A percentile compares a stretch with the other conserved stretches of the same genome.
phyloP scores from a whole-genome alignment of 202 grass and related monocot genomes.

The Schoenoplectus triqueter region DNA sequence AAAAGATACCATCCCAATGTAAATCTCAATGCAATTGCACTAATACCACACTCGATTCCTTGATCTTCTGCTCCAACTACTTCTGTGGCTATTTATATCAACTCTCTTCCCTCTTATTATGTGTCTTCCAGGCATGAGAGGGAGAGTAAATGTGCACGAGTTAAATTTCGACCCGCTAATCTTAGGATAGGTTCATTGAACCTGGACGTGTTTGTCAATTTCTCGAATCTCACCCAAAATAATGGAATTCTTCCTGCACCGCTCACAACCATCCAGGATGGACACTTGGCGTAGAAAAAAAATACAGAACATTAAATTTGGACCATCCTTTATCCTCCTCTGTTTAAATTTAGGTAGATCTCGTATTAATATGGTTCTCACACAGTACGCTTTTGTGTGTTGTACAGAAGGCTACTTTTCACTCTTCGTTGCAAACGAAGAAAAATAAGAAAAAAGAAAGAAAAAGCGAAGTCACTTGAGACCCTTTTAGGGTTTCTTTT shows the following conservation, averaged over 20 bases:
- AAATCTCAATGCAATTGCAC: too few relatives aligned
- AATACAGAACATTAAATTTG: constrained; percentile 13
- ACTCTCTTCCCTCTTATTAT: too few relatives aligned
- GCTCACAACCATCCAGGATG: constrained; percentile 17
- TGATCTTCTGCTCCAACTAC: too few relatives aligned
- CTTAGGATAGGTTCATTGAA: constrained; percentile 15
- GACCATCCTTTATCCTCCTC: constrained; percentile 11
- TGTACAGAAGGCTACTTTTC: constrained; percentile 11
- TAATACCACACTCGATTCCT: too few relatives aligned
- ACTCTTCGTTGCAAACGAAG: neutral
- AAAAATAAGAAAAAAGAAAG: neutral
- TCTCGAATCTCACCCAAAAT: neutral
- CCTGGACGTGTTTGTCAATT: constrained; percentile 22
- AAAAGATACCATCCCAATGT: too few relatives aligned
- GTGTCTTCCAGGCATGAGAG: neutral
- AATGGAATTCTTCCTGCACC: neutral
- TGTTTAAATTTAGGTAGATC: constrained; percentile 19
- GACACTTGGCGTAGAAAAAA: constrained; percentile 10
- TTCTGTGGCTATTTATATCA: too few relatives aligned
- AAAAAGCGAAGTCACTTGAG: neutral
- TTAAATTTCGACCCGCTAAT: neutral
- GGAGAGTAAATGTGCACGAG: neutral
- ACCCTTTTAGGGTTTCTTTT: neutral
- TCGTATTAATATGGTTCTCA: neutral
- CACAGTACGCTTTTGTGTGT: neutral